phyloP scores from a whole-genome alignment of 2,329 filamentous ascomycete species.

The Aureobasidium zeae region DNA sequence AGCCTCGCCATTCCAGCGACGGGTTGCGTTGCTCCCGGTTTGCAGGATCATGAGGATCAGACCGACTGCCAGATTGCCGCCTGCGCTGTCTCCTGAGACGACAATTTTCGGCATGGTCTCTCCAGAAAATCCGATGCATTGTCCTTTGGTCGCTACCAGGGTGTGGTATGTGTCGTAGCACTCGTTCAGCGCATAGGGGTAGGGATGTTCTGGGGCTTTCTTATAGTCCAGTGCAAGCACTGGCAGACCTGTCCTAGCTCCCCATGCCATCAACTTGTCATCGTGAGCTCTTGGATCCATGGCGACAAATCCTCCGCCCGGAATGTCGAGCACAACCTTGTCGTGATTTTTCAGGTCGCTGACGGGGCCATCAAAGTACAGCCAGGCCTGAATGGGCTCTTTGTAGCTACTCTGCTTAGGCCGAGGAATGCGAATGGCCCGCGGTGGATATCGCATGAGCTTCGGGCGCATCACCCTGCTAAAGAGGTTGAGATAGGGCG shows the following conservation, averaged over 20 bases:
- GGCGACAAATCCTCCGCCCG: constrained; percentile 89
- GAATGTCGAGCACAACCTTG: constrained; percentile 77
- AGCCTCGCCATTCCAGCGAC: constrained; percentile 47
- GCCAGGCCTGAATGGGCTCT: constrained; percentile 75
- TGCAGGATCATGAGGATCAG: constrained; percentile 86
- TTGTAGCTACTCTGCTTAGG: constrained; percentile 72
- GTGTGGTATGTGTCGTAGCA: constrained; percentile 78
- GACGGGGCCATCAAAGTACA: constrained; percentile 87
- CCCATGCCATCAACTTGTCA: constrained; percentile 89
- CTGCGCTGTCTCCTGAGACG: constrained; percentile 71
- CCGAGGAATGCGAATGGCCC: constrained; percentile 73
- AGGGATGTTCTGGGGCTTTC: constrained; percentile 76
- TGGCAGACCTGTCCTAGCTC: constrained; percentile 77
- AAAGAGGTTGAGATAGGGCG: constrained; percentile 70
- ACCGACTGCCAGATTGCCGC: constrained; percentile 70
- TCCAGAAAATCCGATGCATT: constrained; percentile 66
- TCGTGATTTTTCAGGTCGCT: constrained; percentile 66
- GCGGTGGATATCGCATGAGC: constrained; percentile 59
- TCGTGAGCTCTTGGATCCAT: constrained; percentile 95
- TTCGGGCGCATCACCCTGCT: constrained; percentile 66
- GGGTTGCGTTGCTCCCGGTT: constrained; percentile 34
- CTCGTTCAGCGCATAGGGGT: constrained; percentile 77
- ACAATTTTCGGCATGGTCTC: constrained; percentile 57
- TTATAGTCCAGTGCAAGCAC: constrained; percentile 85
- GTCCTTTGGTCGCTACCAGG: constrained; percentile 60